Evolutionary conservation across 129 eudicot species (phyloP).

Genomic region (Helianthus tuberosus): DNA sequence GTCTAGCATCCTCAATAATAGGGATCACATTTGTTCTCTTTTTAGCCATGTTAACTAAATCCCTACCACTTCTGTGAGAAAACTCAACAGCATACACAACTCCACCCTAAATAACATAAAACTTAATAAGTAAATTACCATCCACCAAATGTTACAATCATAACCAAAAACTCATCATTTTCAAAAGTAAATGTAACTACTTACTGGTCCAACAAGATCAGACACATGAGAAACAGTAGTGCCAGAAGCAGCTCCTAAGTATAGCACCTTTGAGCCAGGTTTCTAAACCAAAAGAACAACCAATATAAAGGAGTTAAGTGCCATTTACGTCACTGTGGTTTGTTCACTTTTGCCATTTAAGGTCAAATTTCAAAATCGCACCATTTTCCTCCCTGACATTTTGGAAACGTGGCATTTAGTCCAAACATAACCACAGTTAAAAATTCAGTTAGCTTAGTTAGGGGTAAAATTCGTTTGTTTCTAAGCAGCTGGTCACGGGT

Average conservation of each 20-base stretch:
- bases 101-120: slow-evolving; percentile 45
- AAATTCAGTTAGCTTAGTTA: too few relatives aligned
- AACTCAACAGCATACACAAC: slow-evolving; percentile 92
- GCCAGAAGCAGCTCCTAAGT: slow-evolving; percentile 98
- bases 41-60: slow-evolving; percentile 89
- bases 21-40: slow-evolving; percentile 90
- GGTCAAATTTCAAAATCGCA: too few relatives aligned
- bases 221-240: slow-evolving; percentile 95
- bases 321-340: too few relatives aligned
- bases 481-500: too few relatives aligned
- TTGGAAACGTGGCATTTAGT: too few relatives aligned
- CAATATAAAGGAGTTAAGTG: not conserved
- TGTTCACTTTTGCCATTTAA: too few relatives aligned
- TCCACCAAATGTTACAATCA: not conserved
- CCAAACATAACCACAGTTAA: too few relatives aligned
- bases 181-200: not conserved
- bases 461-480: too few relatives aligned
- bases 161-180: not conserved
- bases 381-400: too few relatives aligned
- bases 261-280: slow-evolving; percentile 89
- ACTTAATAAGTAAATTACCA: not conserved
- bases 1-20: slow-evolving; percentile 95
- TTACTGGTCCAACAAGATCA: slow-evolving; percentile 95
- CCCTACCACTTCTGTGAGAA: slow-evolving; percentile 94
- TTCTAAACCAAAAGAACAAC: slow-evolving; percentile 38